Base-by-base conservation (phyloP, 2,329 filamentous ascomycete species). In the Rhinocladiella mackenziei region DNA sequence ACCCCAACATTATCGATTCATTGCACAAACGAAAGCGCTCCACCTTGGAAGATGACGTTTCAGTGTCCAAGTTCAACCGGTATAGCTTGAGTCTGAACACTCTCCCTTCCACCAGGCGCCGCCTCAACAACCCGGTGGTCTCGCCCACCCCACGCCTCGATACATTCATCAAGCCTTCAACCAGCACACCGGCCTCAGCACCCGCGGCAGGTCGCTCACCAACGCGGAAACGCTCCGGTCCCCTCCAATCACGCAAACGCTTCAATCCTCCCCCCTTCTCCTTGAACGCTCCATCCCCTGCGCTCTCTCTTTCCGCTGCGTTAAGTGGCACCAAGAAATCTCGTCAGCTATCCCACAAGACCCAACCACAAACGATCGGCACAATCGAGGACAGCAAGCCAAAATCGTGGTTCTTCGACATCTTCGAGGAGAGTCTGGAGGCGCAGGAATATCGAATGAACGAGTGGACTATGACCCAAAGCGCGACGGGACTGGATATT, bases 361-460 rank as follows among this genome's bases (percentile, higher is more conserved):
- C 32, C 6, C 25, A 38, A 36, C 33, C 11, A n/a, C 17, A 15
- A 13, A 71, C 76, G 40, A 64, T 74, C 57, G 78, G 83, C 8
- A 35, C 76, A 40, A 64, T 75, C 57, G 78, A 84, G 60, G 74
- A 79, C 23, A 75, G 75, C 45, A 68, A 72, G 67, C 69, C 74
- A 15, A 75, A 74, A 46, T 62, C 65, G 47, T 96, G 89, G 89
- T 84, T 84, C 71, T 97, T 98, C 62, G 85, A 91, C 47, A 97
- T 98, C 59, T 83, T 96, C 62, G 87, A 95, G 62, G 91, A 98
- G 65, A 88, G 86, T 0, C 79, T 84, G 5, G 86, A 95, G 62
- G 86, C 96, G 61, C 84, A 94, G 62, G 86, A 92, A 66, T 87
- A 89, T 58, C 96, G 94, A 59, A 72, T 95, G 28, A 55, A 53